Conservation (phyloP, 2,329 filamentous ascomycete genomes). For the Ustulina deusta region DNA sequence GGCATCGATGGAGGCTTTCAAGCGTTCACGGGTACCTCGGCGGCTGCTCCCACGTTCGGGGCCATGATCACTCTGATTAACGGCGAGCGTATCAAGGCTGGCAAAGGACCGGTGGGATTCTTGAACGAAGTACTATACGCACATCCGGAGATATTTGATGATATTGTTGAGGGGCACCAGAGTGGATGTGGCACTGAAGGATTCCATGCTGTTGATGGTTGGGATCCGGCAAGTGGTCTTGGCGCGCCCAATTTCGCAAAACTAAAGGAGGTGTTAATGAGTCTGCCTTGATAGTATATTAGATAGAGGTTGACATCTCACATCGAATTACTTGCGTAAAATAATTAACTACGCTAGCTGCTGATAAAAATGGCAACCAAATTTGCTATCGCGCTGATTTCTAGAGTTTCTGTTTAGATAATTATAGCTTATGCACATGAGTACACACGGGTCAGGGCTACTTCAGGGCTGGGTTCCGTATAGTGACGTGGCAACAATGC, state of each 20-base stretch:
- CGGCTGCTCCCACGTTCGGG: constrained; percentile 36
- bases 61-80: constrained; percentile 38
- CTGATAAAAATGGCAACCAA: too few species aligned
- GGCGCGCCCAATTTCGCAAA: constrained; percentile 25
- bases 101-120: constrained; percentile 37
- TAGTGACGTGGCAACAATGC: too few species aligned
- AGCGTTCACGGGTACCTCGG: constrained; percentile 44
- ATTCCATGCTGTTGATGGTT: constrained; percentile 28
- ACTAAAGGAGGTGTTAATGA: constrained; percentile 19
- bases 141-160: constrained; percentile 38
- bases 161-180: constrained; percentile 34
- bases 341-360: too few species aligned
- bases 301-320: too few species aligned
- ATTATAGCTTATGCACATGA: too few species aligned
- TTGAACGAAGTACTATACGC: constrained; percentile 37
- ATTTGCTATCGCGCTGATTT: too few species aligned
- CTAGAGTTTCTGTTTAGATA: too few species aligned
- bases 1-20: constrained; percentile 40
- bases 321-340: too few species aligned
- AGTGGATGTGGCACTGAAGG: constrained; percentile 32
- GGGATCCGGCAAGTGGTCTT: constrained; percentile 36
- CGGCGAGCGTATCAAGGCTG: constrained; percentile 33
- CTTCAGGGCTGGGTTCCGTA: too few species aligned
- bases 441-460: too few species aligned
- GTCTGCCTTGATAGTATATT: constrained; percentile 3